Evolutionary conservation across 164 flowering plant genomes (phyloP).

Genomic region (Chloranthus sessilifolius): DNA sequence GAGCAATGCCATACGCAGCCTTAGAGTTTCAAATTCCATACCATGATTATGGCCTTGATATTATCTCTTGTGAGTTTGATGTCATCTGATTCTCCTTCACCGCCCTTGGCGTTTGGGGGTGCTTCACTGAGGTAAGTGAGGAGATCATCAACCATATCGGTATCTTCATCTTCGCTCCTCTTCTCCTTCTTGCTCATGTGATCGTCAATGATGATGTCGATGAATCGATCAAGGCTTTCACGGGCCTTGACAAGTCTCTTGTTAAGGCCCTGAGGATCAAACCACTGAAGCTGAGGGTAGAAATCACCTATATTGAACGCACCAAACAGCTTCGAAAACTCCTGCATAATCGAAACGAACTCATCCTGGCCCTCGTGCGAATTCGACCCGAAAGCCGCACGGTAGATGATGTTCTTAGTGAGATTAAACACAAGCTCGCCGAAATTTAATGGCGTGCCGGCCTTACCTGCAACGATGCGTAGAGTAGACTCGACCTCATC

Average conservation of each 20-base stretch:
- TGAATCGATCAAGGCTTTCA: slow-evolving; percentile 46
- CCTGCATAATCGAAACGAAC: slow-evolving; percentile 61
- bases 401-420: slow-evolving; percentile 48
- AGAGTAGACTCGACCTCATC: slow-evolving; percentile 57
- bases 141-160: slow-evolving; percentile 78
- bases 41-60: slow-evolving; percentile 90
- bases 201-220: slow-evolving; percentile 62
- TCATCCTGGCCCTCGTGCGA: slow-evolving; percentile 51
- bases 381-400: slow-evolving; percentile 72
- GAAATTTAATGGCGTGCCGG: slow-evolving; percentile 39
- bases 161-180: slow-evolving; percentile 13
- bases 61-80: slow-evolving; percentile 53
- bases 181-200: slow-evolving; percentile 37
- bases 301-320: slow-evolving; percentile 75
- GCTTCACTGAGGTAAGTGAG: slow-evolving; percentile 52
- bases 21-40: too few relatives aligned
- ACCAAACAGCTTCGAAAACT: slow-evolving; percentile 74
- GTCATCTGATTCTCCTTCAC: slow-evolving; percentile 6
- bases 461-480: slow-evolving; percentile 15
- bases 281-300: slow-evolving; percentile 52
- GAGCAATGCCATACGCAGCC: too few relatives aligned
- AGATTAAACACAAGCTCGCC: slow-evolving; percentile 60
- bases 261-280: slow-evolving; percentile 54
- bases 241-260: slow-evolving; percentile 46
- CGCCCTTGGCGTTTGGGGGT: slow-evolving; percentile 6